Evolutionary conservation across 202 grass and related monocot genomes (phyloP).

Genomic region (Bolboschoenoplectus hybrid): DNA sequence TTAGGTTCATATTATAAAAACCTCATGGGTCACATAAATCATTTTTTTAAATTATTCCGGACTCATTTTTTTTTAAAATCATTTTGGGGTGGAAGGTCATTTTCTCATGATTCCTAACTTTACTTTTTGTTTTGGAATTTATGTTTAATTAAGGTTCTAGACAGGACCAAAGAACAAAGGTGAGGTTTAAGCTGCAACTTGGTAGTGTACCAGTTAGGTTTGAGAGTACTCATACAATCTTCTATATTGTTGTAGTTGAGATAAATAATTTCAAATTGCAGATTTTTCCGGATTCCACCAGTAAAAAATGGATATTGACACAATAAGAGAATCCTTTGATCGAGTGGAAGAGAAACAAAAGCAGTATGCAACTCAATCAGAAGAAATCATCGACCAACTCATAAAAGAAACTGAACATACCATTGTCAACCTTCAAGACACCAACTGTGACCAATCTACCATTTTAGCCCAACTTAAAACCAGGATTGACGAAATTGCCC

Average conservation of each 20-base stretch:
- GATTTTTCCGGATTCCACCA: not conserved
- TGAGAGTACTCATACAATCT: not conserved
- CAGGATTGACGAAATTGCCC: slow-evolving; percentile 57
- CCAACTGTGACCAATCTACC: slow-evolving; percentile 54
- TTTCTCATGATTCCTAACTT: not conserved
- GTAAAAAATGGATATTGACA: slow-evolving; percentile 69
- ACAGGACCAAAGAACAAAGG: not conserved
- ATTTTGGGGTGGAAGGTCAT: not conserved
- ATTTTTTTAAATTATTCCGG: not conserved
- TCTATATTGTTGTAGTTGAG: not conserved
- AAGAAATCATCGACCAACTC: slow-evolving; percentile 65
- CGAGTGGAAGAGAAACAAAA: slow-evolving; percentile 73
- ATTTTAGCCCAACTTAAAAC: slow-evolving; percentile 66
- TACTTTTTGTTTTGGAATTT: not conserved
- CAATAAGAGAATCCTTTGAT: slow-evolving; percentile 77
- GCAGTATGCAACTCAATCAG: slow-evolving; percentile 51
- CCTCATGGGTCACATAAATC: not conserved
- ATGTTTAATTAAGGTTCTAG: not conserved
- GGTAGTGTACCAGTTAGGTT: slow-evolving; percentile 1
- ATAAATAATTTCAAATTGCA: not conserved
- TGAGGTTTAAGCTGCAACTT: not conserved
- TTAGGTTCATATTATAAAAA: not conserved
- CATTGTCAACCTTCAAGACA: slow-evolving; percentile 62
- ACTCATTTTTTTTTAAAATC: not conserved
- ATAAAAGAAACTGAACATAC: slow-evolving; percentile 61